phyloP scores from a whole-genome alignment of 2,329 filamentous ascomycete genomes.

The Nannizziopsis arthrosporioides region DNA sequence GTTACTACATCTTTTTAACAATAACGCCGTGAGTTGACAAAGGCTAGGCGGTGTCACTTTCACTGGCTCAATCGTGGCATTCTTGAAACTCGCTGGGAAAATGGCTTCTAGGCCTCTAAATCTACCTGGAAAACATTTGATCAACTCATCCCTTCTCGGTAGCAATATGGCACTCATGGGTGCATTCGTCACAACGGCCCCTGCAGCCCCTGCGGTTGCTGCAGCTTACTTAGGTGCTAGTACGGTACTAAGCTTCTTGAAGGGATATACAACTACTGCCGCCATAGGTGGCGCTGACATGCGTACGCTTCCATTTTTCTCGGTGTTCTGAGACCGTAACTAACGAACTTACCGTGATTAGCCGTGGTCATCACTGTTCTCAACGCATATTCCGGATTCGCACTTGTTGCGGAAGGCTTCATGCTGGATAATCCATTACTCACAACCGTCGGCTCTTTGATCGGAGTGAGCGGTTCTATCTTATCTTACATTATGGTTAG shows the following conservation, averaged over 20 bases:
- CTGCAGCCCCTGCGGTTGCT: constrained; percentile 65
- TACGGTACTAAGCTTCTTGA: constrained; percentile 65
- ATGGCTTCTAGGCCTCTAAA: constrained; percentile 68
- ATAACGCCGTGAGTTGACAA: neutral
- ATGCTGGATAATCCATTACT: constrained; percentile 83
- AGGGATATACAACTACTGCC: constrained; percentile 77
- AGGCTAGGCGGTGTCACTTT: constrained; percentile 63
- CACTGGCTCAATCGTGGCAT: constrained; percentile 80
- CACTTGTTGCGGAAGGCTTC: constrained; percentile 77
- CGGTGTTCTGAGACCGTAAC: neutral
- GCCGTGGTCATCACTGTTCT: constrained; percentile 78
- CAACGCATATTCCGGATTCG: constrained; percentile 84
- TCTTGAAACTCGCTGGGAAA: constrained; percentile 70
- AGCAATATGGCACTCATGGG: constrained; percentile 74
- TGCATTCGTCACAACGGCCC: constrained; percentile 68
- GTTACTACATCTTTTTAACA: constrained; percentile 1
- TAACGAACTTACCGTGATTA: constrained; percentile 20
- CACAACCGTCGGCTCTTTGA: constrained; percentile 73
- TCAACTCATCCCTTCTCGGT: constrained; percentile 64
- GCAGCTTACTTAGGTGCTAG: constrained; percentile 67
- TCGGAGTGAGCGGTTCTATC: constrained; percentile 79
- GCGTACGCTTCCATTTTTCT: constrained; percentile 39
- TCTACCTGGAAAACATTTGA: constrained; percentile 60
- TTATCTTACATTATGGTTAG: constrained; percentile 63
- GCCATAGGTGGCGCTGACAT: constrained; percentile 90